Base-by-base conservation (phyloP, 176 grass and related monocot species). In the Chrysopogon serrulatus region DNA sequence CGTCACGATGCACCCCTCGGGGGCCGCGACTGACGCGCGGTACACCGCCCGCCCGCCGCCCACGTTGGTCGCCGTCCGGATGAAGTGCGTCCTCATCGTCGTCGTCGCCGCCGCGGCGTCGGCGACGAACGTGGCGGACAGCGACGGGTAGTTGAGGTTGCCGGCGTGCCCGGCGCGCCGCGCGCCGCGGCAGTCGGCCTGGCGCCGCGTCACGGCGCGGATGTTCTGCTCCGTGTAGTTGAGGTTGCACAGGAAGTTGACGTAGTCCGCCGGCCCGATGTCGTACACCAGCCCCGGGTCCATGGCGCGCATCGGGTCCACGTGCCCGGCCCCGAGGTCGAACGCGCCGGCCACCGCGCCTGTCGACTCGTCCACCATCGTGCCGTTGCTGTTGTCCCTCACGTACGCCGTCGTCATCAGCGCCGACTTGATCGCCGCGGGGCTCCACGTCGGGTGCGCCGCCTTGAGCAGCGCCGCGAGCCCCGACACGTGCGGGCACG, bases 251-350 rank as follows among this genome's bases (percentile, higher is more conserved):
- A 98, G 91, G 75, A 95, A 98, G 66, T 70, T 91, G 31, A 95
- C 23, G 71, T 98, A 98, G 85, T 93, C 91, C 0, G 21, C 8
- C 0, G 86, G 54, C 0, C 67, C 3, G 72, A 93, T 67, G 90
- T 98, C 96, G 73, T 98, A 98, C 68, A 98, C 82, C 44, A 98
- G 87, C 0, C 96, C 96, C 0, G 96, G 95, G 82, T 98, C 90
- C 92, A 98, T 98, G 56, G 92, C 95, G 24, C 92, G 92, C 91
- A 91, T 90, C 23, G 96, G 96, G 89, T 98, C 82, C n/a, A 93
- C 92, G 69, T 98, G 92, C 24, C 92, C 92, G 8, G 96, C 79
- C 10, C 95, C 95, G 13, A 91, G 88, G 86, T 92, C 95, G 72
- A 98, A 98, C 34, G 74, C 88, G 51, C 77, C 87, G 3, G 92